Evolutionary conservation across 2,329 filamentous ascomycete genomes (phyloP).

Genomic region (Pseudophaeomoniella oleicola): DNA sequence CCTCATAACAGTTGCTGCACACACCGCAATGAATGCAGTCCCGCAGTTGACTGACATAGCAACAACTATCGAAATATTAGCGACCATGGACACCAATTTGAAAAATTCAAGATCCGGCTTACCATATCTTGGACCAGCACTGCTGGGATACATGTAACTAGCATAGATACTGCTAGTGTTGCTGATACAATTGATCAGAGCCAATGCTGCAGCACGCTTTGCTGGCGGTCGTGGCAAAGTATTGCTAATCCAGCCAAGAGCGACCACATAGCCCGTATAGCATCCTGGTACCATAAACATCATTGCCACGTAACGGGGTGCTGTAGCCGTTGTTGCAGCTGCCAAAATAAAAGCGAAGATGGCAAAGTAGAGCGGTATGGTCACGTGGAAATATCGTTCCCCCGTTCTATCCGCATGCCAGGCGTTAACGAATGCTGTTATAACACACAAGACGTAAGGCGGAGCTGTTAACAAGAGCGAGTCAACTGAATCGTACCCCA

Average conservation of each 20-base stretch:
- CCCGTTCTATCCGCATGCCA: conserved; percentile 58
- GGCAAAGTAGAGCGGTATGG: conserved; percentile 45
- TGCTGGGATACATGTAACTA: conserved; percentile 47
- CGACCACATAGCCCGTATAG: conserved; percentile 47
- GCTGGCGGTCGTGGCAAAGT: conserved; percentile 61
- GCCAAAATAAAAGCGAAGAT: conserved; percentile 54
- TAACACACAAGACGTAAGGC: conserved; percentile 12
- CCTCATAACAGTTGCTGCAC: conserved; percentile 47
- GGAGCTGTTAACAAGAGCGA: conserved; percentile 7
- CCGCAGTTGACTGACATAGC: conserved; percentile 57
- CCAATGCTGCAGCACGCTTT: conserved; percentile 58
- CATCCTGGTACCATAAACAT: conserved; percentile 45
- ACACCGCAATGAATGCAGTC: conserved; percentile 49
- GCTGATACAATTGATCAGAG: conserved; percentile 59
- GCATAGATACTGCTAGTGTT: conserved; percentile 51
- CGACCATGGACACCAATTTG: background rate
- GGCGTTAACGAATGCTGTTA: conserved; percentile 50
- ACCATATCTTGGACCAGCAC: conserved; percentile 23
- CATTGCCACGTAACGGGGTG: conserved; percentile 54
- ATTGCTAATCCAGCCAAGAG: conserved; percentile 61
- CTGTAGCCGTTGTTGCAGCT: conserved; percentile 45
- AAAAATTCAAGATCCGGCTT: conserved; percentile 17
- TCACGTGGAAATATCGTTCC: conserved; percentile 57
- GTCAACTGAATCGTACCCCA: conserved; percentile 45
- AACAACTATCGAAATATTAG: conserved; percentile 22